Conservation (phyloP, 2,329 filamentous ascomycete genomes). For the Akanthomyces lecanii region DNA sequence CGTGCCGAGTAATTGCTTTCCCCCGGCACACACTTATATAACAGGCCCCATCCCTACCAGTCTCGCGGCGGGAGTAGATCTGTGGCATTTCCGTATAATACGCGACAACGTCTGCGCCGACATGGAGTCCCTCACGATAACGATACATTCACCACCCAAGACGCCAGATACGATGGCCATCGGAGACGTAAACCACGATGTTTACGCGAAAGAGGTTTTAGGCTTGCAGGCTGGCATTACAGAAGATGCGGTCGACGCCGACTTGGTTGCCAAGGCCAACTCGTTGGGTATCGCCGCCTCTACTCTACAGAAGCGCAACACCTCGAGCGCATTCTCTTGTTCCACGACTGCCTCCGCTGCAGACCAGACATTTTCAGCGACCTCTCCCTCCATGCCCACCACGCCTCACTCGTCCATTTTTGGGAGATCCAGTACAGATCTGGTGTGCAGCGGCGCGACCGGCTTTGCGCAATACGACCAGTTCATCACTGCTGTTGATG, state of each 20-base stretch:
- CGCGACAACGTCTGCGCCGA: background rate
- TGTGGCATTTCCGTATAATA: background rate
- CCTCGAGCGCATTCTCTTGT: constrained; percentile 39
- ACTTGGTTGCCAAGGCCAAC: constrained; percentile 33
- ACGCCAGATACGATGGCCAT: background rate
- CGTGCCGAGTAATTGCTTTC: background rate
- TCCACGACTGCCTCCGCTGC: constrained; percentile 38
- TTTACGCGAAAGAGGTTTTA: constrained; percentile 32
- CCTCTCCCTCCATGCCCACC: constrained; percentile 37
- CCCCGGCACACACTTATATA: constrained; percentile 3
- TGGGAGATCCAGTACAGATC: constrained; percentile 23
- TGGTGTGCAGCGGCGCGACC: background rate
- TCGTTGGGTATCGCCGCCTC: constrained; percentile 32
- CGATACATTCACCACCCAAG: background rate
- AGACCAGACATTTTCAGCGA: constrained; percentile 42
- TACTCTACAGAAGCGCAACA: constrained; percentile 32
- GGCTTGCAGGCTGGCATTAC: constrained; percentile 29
- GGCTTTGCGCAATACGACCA: constrained; percentile 48
- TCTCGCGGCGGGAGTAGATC: background rate
- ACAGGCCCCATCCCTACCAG: background rate
- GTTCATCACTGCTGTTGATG: constrained; percentile 44
- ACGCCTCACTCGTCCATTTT: constrained; percentile 42
- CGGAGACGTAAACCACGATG: background rate
- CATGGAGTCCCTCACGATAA: constrained; percentile 8
- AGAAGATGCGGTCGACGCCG: constrained; percentile 38